phyloP scores from a whole-genome alignment of 1,139 yeast genomes.

The Kurtzmaniella quercitrusa region DNA sequence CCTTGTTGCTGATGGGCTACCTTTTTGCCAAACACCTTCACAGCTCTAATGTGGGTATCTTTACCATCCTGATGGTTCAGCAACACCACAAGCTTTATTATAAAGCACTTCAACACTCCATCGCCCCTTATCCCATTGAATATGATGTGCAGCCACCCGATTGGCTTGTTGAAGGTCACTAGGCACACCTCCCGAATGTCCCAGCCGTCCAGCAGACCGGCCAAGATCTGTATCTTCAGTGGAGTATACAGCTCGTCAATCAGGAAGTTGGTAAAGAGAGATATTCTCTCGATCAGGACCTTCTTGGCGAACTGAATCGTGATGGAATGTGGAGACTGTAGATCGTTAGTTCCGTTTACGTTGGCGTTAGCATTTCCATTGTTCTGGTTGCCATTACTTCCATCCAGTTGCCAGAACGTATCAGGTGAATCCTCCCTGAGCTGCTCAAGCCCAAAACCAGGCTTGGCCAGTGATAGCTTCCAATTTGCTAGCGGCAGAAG shows the following conservation, averaged over 20 bases:
- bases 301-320: constrained; percentile 79
- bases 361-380: constrained; percentile 17
- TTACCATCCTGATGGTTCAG: constrained; percentile 95
- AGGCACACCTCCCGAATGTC: constrained; percentile 74
- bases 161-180: constrained; percentile 63
- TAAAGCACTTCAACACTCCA: constrained; percentile 67
- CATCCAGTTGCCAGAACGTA: constrained; percentile 94
- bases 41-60: constrained; percentile 84
- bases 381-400: constrained; percentile 37
- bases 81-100: constrained; percentile 62
- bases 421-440: constrained; percentile 72
- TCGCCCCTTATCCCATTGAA: constrained; percentile 59
- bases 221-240: constrained; percentile 59
- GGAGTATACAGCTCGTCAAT: constrained; percentile 95
- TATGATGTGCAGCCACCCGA: constrained; percentile 80
- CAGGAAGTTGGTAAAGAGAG: constrained; percentile 62
- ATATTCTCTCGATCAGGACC: constrained; percentile 65
- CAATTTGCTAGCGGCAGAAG: constrained; percentile 81
- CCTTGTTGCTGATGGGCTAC: constrained; percentile 7
- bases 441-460: constrained; percentile 66
- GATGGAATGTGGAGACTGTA: constrained; percentile 77
- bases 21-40: constrained; percentile 42
- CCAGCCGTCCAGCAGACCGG: constrained; percentile 81
- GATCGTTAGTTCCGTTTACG: constrained; percentile 23
- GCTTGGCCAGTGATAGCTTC: constrained; percentile 75